A percentile compares a stretch with the other conserved stretches of the same genome.
Conservation (phyloP, 495 filamentous ascomycete species). For the Penicillium paxilli region DNA sequence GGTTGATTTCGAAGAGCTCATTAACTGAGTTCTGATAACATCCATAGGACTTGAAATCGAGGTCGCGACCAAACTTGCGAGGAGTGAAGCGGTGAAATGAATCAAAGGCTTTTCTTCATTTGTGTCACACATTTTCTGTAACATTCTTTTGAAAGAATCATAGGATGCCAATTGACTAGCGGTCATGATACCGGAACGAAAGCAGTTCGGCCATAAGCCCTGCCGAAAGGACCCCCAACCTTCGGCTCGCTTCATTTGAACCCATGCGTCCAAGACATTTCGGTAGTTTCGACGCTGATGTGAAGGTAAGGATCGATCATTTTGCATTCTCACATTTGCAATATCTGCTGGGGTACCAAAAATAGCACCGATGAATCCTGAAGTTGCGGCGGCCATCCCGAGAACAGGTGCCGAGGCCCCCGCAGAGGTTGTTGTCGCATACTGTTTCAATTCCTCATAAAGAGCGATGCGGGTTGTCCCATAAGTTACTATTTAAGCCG, state of each 20-base stretch:
- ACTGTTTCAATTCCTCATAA: slow-evolving; percentile 72
- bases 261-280: slow-evolving; percentile 76
- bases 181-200: slow-evolving; percentile 83
- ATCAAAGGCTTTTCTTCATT: slow-evolving; percentile 63
- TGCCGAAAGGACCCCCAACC: slow-evolving; percentile 65
- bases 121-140: slow-evolving; percentile 5
- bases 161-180: slow-evolving; percentile 81
- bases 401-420: slow-evolving; percentile 63
- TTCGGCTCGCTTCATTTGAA: slow-evolving; percentile 75
- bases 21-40: slow-evolving; percentile 87
- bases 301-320: slow-evolving; percentile 71
- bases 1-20: slow-evolving; percentile 41
- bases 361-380: slow-evolving; percentile 78
- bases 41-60: slow-evolving; percentile 89
- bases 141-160: slow-evolving; percentile 75
- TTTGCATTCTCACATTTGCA: slow-evolving; percentile 91
- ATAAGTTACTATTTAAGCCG: no score
- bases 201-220: slow-evolving; percentile 80
- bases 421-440: slow-evolving; percentile 50
- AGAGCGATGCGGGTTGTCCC: slow-evolving; percentile 42
- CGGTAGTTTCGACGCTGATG: slow-evolving; percentile 73
- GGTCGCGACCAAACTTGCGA: slow-evolving; percentile 83
- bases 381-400: slow-evolving; percentile 68
- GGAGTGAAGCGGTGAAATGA: slow-evolving; percentile 74
- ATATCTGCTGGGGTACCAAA: slow-evolving; percentile 87